Conservation (phyloP, 352 stramenopile species). For the Saprolegnia diclina region DNA sequence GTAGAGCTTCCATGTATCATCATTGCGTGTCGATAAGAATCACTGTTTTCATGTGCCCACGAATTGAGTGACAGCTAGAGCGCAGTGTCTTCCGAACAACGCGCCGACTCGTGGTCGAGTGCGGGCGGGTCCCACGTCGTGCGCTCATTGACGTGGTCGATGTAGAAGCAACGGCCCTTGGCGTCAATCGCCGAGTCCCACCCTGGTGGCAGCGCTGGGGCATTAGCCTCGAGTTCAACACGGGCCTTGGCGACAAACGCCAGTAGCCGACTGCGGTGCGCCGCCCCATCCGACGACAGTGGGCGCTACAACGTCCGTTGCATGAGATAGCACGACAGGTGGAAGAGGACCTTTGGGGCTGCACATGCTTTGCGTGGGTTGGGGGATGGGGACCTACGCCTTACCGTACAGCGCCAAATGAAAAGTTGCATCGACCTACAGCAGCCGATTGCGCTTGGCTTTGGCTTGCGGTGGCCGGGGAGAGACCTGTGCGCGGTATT, state of each 20-base stretch:
- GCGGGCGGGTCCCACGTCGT: constrained; percentile 46
- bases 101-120: too few species aligned
- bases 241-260: background rate
- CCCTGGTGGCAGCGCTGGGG: constrained; percentile 39
- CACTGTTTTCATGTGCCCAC: background rate
- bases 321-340: background rate
- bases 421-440: background rate
- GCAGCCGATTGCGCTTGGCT: background rate
- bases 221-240: background rate
- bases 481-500: too few species aligned
- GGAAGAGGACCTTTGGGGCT: background rate
- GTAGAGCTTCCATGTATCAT: too few species aligned
- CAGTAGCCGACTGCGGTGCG: background rate
- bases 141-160: constrained; percentile 67
- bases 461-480: background rate
- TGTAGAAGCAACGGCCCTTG: constrained; percentile 63
- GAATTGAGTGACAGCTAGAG: too few species aligned
- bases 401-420: background rate
- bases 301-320: background rate
- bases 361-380: background rate
- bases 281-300: background rate
- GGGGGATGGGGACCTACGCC: background rate
- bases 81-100: too few species aligned
- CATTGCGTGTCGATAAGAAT: background rate
- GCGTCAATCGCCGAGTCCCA: constrained; percentile 67